A percentile compares a stretch with the other conserved stretches of the same genome.
Evolutionary conservation across 495 filamentous ascomycete genomes (phyloP).

Genomic region (Usnea hakonensis): DNA sequence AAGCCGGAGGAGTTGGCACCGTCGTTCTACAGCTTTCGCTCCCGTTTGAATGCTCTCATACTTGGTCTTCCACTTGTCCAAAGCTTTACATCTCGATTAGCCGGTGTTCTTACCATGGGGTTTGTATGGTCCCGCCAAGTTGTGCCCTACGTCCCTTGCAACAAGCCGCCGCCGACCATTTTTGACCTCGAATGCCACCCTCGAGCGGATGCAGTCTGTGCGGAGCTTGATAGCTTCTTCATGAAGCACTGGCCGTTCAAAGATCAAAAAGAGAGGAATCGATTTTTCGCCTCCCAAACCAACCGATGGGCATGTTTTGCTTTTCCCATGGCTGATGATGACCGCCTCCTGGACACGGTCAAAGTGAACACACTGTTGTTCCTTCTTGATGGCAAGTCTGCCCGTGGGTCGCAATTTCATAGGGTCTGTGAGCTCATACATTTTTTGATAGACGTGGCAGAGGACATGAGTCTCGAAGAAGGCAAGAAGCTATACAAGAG

Average conservation of each 20-base stretch:
- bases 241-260: slow-evolving; percentile 34
- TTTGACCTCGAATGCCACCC: slow-evolving; percentile 9
- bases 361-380: slow-evolving; percentile 30
- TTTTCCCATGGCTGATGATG: slow-evolving; percentile 31
- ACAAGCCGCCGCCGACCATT: slow-evolving; percentile 8
- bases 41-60: not conserved
- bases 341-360: slow-evolving; percentile 29
- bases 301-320: slow-evolving; percentile 30
- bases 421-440: not conserved
- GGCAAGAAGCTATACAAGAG: slow-evolving; percentile 30
- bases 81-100: not conserved
- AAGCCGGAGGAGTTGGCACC: not conserved
- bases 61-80: not conserved
- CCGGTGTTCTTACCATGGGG: not conserved
- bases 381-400: slow-evolving; percentile 31
- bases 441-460: slow-evolving; percentile 28
- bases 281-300: slow-evolving; percentile 31
- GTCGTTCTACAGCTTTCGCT: not conserved
- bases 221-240: slow-evolving; percentile 32
- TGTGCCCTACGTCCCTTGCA: not conserved
- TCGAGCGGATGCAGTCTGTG: slow-evolving; percentile 1
- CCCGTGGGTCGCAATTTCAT: not conserved
- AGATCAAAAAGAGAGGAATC: slow-evolving; percentile 21
- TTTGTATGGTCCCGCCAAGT: slow-evolving; percentile 1
- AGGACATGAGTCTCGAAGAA: slow-evolving; percentile 35